Percentiles rank a stretch among this genome's conserved stretches.
phyloP scores from a whole-genome alignment of 768 basidiomycete species.

The Suillus variegatus region DNA sequence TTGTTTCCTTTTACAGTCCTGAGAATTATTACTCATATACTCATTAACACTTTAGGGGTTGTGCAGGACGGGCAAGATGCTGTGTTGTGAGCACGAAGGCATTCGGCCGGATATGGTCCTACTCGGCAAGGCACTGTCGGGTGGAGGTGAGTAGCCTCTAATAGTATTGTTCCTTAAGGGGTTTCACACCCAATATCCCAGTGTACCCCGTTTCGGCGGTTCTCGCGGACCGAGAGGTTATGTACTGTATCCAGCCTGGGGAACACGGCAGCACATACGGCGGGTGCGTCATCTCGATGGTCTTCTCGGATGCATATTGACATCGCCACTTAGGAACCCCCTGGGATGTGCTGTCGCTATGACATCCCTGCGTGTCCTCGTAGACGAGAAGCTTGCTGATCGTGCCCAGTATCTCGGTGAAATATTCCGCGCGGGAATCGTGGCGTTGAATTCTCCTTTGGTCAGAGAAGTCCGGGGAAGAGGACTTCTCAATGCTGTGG shows the following conservation, averaged over 20 bases:
- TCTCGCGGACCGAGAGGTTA: constrained; percentile 85
- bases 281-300: constrained; percentile 54
- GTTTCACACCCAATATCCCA: constrained; percentile 28
- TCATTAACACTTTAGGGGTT: constrained; percentile 57
- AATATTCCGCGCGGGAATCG: constrained; percentile 69
- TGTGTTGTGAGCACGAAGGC: constrained; percentile 84
- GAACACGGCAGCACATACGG: constrained; percentile 98
- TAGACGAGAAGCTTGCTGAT: constrained; percentile 82
- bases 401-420: constrained; percentile 80
- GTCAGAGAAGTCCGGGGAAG: constrained; percentile 80
- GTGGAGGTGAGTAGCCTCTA: constrained; percentile 65
- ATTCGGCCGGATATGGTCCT: constrained; percentile 91
- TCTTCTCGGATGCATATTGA: not conserved
- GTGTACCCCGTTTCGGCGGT: constrained; percentile 98
- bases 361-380: constrained; percentile 87
- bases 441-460: constrained; percentile 65
- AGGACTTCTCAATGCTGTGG: constrained; percentile 90
- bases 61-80: constrained; percentile 91
- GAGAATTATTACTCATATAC: constrained; percentile 9
- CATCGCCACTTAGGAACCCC: constrained; percentile 64
- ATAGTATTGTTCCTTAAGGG: constrained; percentile 6
- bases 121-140: constrained; percentile 95
- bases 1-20: not conserved
- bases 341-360: constrained; percentile 96
- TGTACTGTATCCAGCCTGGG: constrained; percentile 92